Percentiles rank a stretch among this genome's conserved stretches.
Conservation (phyloP, 306 rosid species). For the Lablab purpureus region DNA sequence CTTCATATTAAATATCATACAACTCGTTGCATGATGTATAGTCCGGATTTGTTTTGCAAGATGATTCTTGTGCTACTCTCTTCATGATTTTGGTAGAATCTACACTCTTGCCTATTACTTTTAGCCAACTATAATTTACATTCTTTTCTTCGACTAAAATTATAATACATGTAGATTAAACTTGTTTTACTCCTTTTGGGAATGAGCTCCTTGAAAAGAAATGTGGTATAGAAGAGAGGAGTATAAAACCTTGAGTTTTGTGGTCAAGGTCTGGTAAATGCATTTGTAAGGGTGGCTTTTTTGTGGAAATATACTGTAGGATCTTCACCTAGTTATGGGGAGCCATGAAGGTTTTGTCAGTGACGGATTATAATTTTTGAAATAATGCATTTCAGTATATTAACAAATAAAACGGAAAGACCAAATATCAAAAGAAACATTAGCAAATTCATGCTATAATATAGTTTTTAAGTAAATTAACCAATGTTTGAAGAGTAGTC, state of each 20-base stretch:
- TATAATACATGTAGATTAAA: background rate
- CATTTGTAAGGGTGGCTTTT: slow-evolving; percentile 9
- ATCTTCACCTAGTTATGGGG: background rate
- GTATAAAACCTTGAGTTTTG: slow-evolving; percentile 3
- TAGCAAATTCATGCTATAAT: slow-evolving; percentile 2
- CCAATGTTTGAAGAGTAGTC: no score
- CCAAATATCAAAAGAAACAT: background rate
- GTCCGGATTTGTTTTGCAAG: background rate
- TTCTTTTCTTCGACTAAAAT: background rate
- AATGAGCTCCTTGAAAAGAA: background rate
- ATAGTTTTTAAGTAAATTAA: slow-evolving; percentile 12
- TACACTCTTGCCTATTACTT: slow-evolving; percentile 5
- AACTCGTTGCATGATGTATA: slow-evolving; percentile 15
- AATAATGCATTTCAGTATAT: background rate
- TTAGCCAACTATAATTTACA: background rate
- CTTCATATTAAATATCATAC: background rate
- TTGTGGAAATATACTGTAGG: background rate
- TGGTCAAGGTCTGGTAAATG: background rate
- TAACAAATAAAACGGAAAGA: background rate
- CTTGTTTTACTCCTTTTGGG: background rate
- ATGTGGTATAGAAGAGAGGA: background rate
- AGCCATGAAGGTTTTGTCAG: no score
- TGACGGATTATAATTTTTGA: no score
- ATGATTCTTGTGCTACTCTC: background rate
- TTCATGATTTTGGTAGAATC: background rate